Conservation (phyloP, 352 stramenopile species). For the Phytophthora ramorum region DNA sequence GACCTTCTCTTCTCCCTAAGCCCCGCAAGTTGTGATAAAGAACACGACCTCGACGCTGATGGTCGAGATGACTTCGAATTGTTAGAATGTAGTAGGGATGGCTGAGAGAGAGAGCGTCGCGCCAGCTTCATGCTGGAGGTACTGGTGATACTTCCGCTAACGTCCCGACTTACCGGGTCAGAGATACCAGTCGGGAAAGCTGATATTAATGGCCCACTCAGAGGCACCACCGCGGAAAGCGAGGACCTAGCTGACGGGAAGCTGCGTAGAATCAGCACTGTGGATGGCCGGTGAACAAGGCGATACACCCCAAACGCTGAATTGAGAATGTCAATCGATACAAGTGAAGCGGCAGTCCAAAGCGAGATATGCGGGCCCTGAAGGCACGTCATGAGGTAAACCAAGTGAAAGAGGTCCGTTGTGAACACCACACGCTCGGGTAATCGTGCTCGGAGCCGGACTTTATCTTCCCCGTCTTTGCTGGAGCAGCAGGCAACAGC, state of each 20-base stretch:
- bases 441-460: conserved; percentile 4
- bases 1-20: conserved; percentile 1
- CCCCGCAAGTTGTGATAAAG: neutral
- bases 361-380: conserved; percentile 11
- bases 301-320: conserved; percentile 10
- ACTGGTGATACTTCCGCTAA: neutral
- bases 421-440: conserved; percentile 25
- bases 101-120: conserved; percentile 7
- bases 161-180: neutral
- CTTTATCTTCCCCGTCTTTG: conserved; percentile 1
- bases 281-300: conserved; percentile 2
- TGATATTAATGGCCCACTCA: conserved; percentile 1
- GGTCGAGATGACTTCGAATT: neutral
- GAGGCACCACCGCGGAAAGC: neutral
- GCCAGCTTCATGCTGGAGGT: neutral
- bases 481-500: conserved; percentile 6
- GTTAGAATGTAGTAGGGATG: neutral
- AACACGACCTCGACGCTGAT: conserved; percentile 3
- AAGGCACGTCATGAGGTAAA: conserved; percentile 27
- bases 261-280: neutral
- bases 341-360: conserved; percentile 4
- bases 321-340: conserved; percentile 6
- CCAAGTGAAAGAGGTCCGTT: conserved; percentile 19
- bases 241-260: neutral
- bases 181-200: neutral